Evolutionary conservation across 768 basidiomycete species (phyloP).

Genomic region (Phallus indusiatus): DNA sequence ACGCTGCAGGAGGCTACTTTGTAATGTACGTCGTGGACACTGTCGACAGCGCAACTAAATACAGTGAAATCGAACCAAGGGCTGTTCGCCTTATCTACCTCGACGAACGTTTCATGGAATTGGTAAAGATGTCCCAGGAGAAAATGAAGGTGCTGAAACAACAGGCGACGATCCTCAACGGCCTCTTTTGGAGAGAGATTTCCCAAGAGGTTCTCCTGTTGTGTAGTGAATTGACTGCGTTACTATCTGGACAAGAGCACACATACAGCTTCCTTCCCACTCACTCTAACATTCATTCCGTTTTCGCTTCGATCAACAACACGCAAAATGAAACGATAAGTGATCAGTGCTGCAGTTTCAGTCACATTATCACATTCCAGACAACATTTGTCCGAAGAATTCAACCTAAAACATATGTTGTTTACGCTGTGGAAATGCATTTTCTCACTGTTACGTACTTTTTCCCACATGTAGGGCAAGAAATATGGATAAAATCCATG

Average conservation of each 20-base stretch:
- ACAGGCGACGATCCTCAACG: not conserved
- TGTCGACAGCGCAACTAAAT: not conserved
- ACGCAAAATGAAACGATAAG: constrained; percentile 40
- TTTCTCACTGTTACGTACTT: constrained; percentile 28
- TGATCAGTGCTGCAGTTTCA: constrained; percentile 36
- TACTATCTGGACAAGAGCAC: not conserved
- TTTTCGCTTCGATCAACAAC: constrained; percentile 41
- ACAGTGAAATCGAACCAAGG: constrained; percentile 1
- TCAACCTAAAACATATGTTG: constrained; percentile 29
- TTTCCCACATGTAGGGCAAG: constrained; percentile 43
- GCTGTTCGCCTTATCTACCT: not conserved
- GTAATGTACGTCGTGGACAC: not conserved
- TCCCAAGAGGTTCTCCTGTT: not conserved
- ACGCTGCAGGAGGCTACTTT: constrained; percentile 2
- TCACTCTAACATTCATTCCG: constrained; percentile 37
- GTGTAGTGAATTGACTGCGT: not conserved
- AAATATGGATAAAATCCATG: constrained; percentile 35
- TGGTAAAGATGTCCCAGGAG: constrained; percentile 5
- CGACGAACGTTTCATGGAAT: constrained; percentile 1
- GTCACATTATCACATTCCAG: constrained; percentile 44
- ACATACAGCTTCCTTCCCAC: constrained; percentile 33
- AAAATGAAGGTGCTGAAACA: not conserved
- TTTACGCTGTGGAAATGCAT: not conserved
- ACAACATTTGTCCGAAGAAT: constrained; percentile 34
- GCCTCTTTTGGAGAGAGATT: not conserved